phyloP scores from a whole-genome alignment of 2,329 filamentous ascomycete genomes.

The Colletotrichum lindemuthianum region DNA sequence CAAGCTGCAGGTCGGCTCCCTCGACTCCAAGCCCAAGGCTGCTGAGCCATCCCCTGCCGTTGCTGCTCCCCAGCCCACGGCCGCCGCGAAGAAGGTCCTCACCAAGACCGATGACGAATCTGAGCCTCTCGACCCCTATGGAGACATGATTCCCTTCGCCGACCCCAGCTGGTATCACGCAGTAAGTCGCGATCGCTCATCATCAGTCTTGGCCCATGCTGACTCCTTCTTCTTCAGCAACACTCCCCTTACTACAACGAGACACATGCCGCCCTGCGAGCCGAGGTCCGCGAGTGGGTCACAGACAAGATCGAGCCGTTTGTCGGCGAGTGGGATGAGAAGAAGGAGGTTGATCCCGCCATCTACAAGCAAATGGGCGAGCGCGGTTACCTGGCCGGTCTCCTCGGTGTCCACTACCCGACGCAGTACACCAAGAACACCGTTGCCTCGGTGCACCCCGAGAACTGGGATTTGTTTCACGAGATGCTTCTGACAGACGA shows the following conservation, averaged over 20 bases:
- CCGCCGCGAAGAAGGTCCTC: conserved; percentile 48
- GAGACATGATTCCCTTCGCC: conserved; percentile 87
- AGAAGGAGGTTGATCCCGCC: conserved; percentile 84
- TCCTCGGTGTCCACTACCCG: conserved; percentile 87
- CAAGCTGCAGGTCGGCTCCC: conserved; percentile 83
- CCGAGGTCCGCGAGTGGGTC: conserved; percentile 92
- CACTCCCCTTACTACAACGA: conserved; percentile 98
- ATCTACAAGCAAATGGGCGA: conserved; percentile 98
- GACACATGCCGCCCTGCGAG: conserved; percentile 88
- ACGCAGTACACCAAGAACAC: conserved; percentile 75
- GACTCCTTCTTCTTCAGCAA: conserved; percentile 67
- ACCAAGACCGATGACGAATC: conserved; percentile 60
- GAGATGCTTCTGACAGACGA: conserved; percentile 96
- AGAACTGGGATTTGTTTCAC: conserved; percentile 99
- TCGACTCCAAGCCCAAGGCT: conserved; percentile 84
- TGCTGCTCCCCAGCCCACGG: conserved; percentile 55
- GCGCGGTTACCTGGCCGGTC: conserved; percentile 90
- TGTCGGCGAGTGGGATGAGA: conserved; percentile 97
- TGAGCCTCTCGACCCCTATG: conserved; percentile 85
- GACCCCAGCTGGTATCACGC: conserved; percentile 96
- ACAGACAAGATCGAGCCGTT: conserved; percentile 89
- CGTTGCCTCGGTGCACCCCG: conserved; percentile 81
- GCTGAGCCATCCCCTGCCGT: conserved; percentile 60
- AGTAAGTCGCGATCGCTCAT: conserved; percentile 61
- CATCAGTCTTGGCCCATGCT: fast-evolving